These are phyloP conservation scores for Neurospora sp. DNA, from an alignment of 495 filamentous ascomycete species.

Conservation along the genomic window DNA sequence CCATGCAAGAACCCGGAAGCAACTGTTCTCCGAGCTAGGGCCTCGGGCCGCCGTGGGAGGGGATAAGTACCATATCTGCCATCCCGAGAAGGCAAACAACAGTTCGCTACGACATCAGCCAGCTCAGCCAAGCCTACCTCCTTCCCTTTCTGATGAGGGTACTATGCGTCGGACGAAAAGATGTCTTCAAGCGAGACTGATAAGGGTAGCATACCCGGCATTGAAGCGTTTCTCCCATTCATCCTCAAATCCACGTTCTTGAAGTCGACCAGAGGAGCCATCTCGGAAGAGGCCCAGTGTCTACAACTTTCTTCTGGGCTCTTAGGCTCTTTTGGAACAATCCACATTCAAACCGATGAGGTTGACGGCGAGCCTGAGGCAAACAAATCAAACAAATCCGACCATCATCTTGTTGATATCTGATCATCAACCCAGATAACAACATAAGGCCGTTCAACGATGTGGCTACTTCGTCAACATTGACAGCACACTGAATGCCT, in stretches of 20 bases:
- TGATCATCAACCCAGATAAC: background rate
- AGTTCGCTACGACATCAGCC: background rate
- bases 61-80: background rate
- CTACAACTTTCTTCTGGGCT: background rate
- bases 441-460: background rate
- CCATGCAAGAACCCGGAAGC: background rate
- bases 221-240: background rate
- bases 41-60: background rate
- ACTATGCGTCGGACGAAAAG: background rate
- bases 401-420: background rate
- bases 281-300: background rate
- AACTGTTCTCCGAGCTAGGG: background rate
- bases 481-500: background rate
- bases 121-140: background rate
- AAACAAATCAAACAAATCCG: background rate
- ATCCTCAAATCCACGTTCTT: background rate
- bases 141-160: background rate
- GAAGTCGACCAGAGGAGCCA: background rate
- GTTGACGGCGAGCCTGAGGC: background rate
- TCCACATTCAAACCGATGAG: accelerated
- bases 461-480: background rate
- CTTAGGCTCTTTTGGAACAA: background rate
- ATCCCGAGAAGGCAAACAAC: background rate
- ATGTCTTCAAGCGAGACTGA: background rate
- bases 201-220: background rate